Base-by-base conservation (phyloP, 1,284 basidiomycete genomes). In the Apiotrichum akiyoshidainum region DNA sequence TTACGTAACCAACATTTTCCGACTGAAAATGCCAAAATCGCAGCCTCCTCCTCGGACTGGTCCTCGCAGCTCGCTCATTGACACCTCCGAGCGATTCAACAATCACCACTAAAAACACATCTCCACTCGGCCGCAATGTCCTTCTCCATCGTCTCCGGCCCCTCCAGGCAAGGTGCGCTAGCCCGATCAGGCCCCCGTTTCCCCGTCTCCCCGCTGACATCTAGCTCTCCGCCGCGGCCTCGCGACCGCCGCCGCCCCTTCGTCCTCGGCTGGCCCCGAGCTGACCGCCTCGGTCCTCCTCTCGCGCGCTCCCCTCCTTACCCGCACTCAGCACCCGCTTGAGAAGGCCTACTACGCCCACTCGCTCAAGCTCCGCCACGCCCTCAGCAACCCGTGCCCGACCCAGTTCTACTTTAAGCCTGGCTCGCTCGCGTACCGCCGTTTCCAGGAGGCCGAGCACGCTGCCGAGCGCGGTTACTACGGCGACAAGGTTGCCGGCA, bases 381-480 rank as follows among this genome's bases (percentile, higher is more conserved):
- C 92, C 7, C 80, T 97, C 45, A 87, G 89, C 72, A 92, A 93
- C 71, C 93, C 94, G 0, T 87, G 92, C 76, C 88, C 91, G 17
- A 84, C 86, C 57, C 87, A 92, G 46, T 95, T 96, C 77, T 98
- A 96, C 82, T 98, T 97, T 83, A 94, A 94, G 78, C 86, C 87
- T 59, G 94, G 93, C 1, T 91, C 91, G 0, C 82, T 92, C 4
- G 84, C 95, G 37, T 88, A 94, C 73, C 86, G 86, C 45, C 84
- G 88, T 51, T 97, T 93, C 74, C 85, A 82, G 50, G 76, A 84
- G 54, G 85, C 90, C 68, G 88, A 92, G 70, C 83, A 85, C 57
- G 80, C 81, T 63, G 83, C 87, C 52, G 89, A 92, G 68, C 79
- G 81, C 41, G 80, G 81, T 55, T 86, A 86, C 1, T 92, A 91